Conservation (phyloP, 768 basidiomycete genomes). For the Boletus tomentosulus region DNA sequence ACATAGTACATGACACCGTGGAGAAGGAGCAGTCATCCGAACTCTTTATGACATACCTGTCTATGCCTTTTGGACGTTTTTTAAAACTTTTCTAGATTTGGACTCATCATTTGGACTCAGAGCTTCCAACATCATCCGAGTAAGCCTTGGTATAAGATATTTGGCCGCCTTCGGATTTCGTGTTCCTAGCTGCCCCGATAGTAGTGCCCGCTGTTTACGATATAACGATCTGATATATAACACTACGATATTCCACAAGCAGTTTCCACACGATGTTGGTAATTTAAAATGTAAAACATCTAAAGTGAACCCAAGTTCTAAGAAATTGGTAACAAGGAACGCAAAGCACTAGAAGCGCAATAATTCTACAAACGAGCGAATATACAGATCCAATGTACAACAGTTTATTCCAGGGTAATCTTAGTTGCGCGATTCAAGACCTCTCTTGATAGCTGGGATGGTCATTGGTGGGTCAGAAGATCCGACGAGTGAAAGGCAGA, state of each 20-base stretch:
- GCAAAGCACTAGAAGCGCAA: background rate
- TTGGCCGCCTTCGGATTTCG: slow-evolving; percentile 13
- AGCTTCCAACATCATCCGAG: slow-evolving; percentile 11
- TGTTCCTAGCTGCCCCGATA: slow-evolving; percentile 8
- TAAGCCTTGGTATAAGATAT: slow-evolving; percentile 22
- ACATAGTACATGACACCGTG: slow-evolving; percentile 1
- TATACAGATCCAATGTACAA: slow-evolving; percentile 17
- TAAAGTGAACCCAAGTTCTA: background rate
- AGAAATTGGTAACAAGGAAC: background rate
- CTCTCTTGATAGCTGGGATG: slow-evolving; percentile 52
- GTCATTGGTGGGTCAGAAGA: background rate
- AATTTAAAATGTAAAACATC: slow-evolving; percentile 6
- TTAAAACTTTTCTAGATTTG: slow-evolving; percentile 22
- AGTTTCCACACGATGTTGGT: slow-evolving; percentile 5
- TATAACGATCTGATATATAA: slow-evolving; percentile 26
- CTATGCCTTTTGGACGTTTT: slow-evolving; percentile 21
- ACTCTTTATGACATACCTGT: slow-evolving; percentile 20
- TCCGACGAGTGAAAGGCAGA: background rate
- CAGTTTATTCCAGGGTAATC: background rate
- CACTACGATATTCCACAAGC: slow-evolving; percentile 22
- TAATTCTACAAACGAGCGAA: slow-evolving; percentile 18
- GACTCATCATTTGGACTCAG: slow-evolving; percentile 23
- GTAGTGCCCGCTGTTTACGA: slow-evolving; percentile 16
- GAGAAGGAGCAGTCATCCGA: slow-evolving; percentile 3
- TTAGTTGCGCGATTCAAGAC: slow-evolving; percentile 40